A percentile compares a stretch with the other conserved stretches of the same genome.
phyloP scores from a whole-genome alignment of 2,329 filamentous ascomycete species.

The Helminthosporium solani region DNA sequence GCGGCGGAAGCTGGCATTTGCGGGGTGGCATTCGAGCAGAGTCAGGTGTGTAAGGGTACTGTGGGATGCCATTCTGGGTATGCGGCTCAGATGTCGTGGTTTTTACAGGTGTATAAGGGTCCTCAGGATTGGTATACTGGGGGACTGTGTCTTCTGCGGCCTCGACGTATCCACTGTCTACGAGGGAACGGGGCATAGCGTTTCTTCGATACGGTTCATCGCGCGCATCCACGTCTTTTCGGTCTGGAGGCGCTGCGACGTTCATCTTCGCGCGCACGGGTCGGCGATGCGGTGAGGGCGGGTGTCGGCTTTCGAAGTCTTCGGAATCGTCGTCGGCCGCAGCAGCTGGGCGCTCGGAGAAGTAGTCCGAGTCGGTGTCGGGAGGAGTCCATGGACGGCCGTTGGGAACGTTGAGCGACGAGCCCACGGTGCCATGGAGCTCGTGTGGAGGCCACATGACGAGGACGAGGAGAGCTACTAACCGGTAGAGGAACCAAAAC shows the following conservation, averaged over 20 bases:
- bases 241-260: not conserved
- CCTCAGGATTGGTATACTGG: not conserved
- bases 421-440: constrained; percentile 20
- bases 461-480: not conserved
- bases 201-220: not conserved
- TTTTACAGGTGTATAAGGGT: constrained; percentile 26
- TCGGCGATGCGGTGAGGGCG: constrained; percentile 8
- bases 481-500: too few relatives aligned
- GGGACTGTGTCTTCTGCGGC: not conserved
- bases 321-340: constrained; percentile 11
- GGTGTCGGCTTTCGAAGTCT: constrained; percentile 13
- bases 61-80: constrained; percentile 15
- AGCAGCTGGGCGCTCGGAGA: constrained; percentile 20
- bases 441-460: constrained; percentile 13
- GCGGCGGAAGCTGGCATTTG: constrained; percentile 12
- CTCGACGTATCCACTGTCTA: not conserved
- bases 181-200: not conserved
- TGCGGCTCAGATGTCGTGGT: constrained; percentile 13
- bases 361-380: constrained; percentile 27
- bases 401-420: constrained; percentile 14
- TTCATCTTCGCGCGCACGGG: constrained; percentile 5
- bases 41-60: constrained; percentile 38
- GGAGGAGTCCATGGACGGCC: constrained; percentile 35
- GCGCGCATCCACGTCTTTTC: not conserved
- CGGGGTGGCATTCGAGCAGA: constrained; percentile 24